Percentiles rank a stretch among this genome's conserved stretches.
These are phyloP conservation scores for Apiospora sp. DNA, from an alignment of 2,329 filamentous ascomycete genomes.

Conservation along the genomic window DNA sequence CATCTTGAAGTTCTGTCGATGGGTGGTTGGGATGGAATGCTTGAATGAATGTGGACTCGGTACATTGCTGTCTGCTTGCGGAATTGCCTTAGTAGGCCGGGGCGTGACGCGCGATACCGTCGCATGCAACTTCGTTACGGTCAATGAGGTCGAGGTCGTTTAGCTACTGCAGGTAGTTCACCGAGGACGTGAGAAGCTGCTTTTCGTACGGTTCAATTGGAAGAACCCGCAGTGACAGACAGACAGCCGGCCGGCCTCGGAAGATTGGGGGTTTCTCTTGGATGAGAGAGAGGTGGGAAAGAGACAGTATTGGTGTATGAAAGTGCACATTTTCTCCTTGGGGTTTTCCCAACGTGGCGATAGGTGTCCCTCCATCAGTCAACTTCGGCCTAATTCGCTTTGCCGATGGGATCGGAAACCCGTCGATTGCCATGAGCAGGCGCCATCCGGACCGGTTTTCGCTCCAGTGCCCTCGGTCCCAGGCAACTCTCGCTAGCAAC, in stretches of 20 bases:
- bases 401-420: constrained; percentile 47
- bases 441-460: constrained; percentile 48
- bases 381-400: constrained; percentile 46
- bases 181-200: constrained; percentile 60
- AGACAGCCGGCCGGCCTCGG: not conserved
- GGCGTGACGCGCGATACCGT: constrained; percentile 53
- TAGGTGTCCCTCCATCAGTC: constrained; percentile 47
- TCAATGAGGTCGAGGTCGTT: constrained; percentile 50
- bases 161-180: constrained; percentile 65
- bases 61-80: constrained; percentile 30
- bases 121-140: constrained; percentile 54
- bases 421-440: constrained; percentile 49
- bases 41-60: no score
- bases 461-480: constrained; percentile 43
- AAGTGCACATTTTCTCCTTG: constrained; percentile 40
- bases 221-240: not conserved
- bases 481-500: constrained; percentile 41
- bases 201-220: not conserved
- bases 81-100: constrained; percentile 56
- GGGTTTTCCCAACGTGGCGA: constrained; percentile 44
- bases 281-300: not conserved
- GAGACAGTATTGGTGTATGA: not conserved
- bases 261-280: not conserved
- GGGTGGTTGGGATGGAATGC: no score
- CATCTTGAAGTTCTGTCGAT: no score